These are phyloP conservation scores for Pseudogymnoascus sp. DNA, from an alignment of 2,329 filamentous ascomycete species.

Conservation along the genomic window DNA sequence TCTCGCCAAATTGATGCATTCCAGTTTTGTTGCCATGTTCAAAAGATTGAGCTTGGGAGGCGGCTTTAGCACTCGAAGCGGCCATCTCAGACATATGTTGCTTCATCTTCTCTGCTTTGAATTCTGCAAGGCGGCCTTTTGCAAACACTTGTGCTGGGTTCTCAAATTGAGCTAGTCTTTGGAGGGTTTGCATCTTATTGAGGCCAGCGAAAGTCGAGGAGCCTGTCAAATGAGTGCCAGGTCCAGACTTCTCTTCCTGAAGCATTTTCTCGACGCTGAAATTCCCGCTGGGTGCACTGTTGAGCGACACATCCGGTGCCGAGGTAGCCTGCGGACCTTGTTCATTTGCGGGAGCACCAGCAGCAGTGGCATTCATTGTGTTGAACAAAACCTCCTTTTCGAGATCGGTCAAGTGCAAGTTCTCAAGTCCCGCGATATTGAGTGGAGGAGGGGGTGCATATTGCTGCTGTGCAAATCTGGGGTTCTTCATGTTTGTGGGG, in stretches of 20 bases:
- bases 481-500: not conserved
- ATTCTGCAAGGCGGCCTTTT: slow-evolving; percentile 21
- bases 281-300: not conserved
- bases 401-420: not conserved
- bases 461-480: not conserved
- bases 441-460: slow-evolving; percentile 14
- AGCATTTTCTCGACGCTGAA: slow-evolving; percentile 5
- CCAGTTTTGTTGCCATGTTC: not conserved
- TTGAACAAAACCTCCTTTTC: slow-evolving; percentile 10
- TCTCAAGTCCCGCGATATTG: slow-evolving; percentile 6
- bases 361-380: not conserved
- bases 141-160: slow-evolving; percentile 24
- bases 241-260: not conserved
- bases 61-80: not conserved
- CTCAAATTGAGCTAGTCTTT: slow-evolving; percentile 24
- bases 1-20: not conserved
- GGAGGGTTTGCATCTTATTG: slow-evolving; percentile 28
- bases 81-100: not conserved
- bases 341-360: not conserved
- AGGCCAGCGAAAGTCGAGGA: slow-evolving; percentile 16
- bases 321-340: not conserved
- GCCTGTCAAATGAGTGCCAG: not conserved
- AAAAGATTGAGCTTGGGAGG: not conserved
- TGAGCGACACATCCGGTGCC: not conserved
- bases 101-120: slow-evolving; percentile 14